Percentiles rank a stretch among this genome's conserved stretches.
Evolutionary conservation across 78 protist species (phyloP).

Genomic region (Dictyostelium discoideum): DNA sequence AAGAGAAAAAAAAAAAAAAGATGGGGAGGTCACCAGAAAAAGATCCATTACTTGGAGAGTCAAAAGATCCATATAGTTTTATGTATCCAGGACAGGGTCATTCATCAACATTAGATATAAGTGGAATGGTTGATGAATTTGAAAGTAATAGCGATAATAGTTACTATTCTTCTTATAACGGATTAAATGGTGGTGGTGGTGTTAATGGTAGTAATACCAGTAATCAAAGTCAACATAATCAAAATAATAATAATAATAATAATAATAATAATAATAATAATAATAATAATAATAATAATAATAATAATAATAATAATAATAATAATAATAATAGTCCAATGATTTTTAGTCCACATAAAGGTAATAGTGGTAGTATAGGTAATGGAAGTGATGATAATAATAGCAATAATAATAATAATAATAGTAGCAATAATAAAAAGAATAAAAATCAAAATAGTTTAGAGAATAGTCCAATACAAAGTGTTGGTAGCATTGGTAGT

Average conservation of each 20-base stretch:
- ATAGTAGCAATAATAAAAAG: not conserved
- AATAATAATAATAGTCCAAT: not conserved
- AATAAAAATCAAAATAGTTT: not conserved
- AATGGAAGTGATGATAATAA: not conserved
- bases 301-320: not conserved
- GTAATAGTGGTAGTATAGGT: not conserved
- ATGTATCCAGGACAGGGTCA: constrained; percentile 69
- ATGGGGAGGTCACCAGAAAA: constrained; percentile 70
- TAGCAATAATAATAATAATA: not conserved
- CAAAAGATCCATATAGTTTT: constrained; percentile 52
- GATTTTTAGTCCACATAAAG: not conserved
- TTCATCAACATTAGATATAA: constrained; percentile 20
- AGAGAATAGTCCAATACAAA: not conserved
- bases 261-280: not conserved
- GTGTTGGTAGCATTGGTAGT: not conserved
- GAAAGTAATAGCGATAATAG: constrained; percentile 5
- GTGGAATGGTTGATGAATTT: not conserved
- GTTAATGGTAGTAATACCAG: not conserved
- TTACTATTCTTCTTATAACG: not conserved
- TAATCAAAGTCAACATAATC: not conserved
- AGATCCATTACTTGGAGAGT: constrained; percentile 43
- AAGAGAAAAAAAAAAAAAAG: not conserved
- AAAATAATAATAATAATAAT: not conserved
- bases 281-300: not conserved
- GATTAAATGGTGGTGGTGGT: not conserved